These are phyloP conservation scores for Metschnikowia lachancei DNA, from an alignment of 805 yeast species.

Conservation along the genomic window DNA sequence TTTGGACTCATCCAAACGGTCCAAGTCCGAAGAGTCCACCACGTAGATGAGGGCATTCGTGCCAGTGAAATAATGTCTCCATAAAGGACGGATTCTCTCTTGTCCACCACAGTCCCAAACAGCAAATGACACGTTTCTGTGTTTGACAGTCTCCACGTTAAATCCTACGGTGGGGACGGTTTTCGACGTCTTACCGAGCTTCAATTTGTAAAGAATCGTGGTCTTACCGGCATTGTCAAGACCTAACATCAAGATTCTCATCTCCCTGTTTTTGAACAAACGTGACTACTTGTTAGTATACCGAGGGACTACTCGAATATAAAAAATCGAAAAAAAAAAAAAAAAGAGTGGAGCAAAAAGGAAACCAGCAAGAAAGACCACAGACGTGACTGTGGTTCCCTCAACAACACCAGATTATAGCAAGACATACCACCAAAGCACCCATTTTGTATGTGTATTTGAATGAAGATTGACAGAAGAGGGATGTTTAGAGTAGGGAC, in stretches of 20 bases:
- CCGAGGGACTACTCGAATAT: background rate
- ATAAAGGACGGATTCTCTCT: conserved; percentile 82
- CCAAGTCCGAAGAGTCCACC: conserved; percentile 74
- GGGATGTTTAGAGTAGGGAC: background rate
- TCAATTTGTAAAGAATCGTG: conserved; percentile 78
- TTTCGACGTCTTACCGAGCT: conserved; percentile 67
- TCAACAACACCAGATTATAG: too few species aligned
- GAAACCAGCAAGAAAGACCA: too few species aligned
- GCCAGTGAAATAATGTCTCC: conserved; percentile 95
- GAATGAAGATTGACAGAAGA: background rate
- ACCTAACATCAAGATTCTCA: conserved; percentile 92
- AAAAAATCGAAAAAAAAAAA: too few species aligned
- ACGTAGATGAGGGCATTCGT: conserved; percentile 90
- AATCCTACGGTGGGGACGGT: conserved; percentile 88
- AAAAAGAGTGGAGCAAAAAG: too few species aligned
- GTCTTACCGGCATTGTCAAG: conserved; percentile 93
- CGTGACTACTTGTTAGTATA: conserved; percentile 31
- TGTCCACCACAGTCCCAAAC: conserved; percentile 98
- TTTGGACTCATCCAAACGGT: conserved; percentile 73
- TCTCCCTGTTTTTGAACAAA: conserved; percentile 78
- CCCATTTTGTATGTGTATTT: conserved; percentile 19
- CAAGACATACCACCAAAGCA: conserved; percentile 21
- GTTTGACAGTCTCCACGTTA: conserved; percentile 83
- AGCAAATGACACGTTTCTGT: conserved; percentile 77
- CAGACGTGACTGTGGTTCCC: too few species aligned